These are phyloP conservation scores for Xylaria sp. DNA, from an alignment of 2,329 filamentous ascomycete species.

Conservation along the genomic window DNA sequence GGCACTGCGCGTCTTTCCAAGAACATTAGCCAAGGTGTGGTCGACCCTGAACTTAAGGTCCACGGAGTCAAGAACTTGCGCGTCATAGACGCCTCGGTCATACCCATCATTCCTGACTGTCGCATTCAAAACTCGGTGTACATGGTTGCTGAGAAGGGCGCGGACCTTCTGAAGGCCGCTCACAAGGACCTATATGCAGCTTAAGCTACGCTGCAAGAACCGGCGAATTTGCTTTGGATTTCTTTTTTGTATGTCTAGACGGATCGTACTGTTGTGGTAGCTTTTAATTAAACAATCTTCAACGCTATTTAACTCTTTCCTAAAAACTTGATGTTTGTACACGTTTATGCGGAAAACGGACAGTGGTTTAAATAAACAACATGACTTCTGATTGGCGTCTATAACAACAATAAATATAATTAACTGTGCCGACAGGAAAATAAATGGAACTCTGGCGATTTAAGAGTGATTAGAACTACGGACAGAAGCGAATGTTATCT, in stretches of 20 bases:
- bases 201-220: neutral
- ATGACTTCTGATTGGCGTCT: too few species aligned
- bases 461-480: too few species aligned
- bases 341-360: too few species aligned
- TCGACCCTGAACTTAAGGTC: constrained; percentile 62
- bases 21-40: constrained; percentile 61
- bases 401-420: too few species aligned
- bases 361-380: too few species aligned
- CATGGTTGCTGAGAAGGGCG: constrained; percentile 65
- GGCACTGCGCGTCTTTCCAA: constrained; percentile 65
- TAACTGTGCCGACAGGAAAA: too few species aligned
- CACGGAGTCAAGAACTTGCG: constrained; percentile 64
- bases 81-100: constrained; percentile 65
- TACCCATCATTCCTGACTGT: constrained; percentile 66
- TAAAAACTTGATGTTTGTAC: neutral
- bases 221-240: neutral
- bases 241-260: neutral
- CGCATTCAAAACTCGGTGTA: constrained; percentile 71
- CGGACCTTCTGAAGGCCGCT: constrained; percentile 16
- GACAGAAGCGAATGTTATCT: too few species aligned
- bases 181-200: constrained; percentile 29
- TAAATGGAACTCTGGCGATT: too few species aligned
- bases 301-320: neutral
- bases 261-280: neutral
- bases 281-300: neutral